These are phyloP conservation scores for Podaxis carcinomalis DNA, from an alignment of 768 basidiomycete species.

Conservation along the genomic window DNA sequence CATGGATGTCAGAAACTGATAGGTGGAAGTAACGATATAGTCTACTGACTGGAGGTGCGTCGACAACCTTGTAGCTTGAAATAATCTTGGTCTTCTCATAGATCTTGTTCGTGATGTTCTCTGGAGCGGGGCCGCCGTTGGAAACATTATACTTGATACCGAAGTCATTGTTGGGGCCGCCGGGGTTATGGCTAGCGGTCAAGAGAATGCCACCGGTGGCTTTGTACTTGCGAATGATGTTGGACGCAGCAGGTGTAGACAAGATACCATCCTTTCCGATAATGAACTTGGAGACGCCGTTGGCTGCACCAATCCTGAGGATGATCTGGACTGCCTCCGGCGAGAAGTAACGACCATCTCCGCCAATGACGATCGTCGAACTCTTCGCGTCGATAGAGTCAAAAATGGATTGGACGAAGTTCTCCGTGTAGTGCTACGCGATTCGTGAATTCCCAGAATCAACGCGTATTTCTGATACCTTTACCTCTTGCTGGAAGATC, in stretches of 20 bases:
- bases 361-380: conserved; percentile 89
- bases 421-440: conserved; percentile 92
- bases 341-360: conserved; percentile 93
- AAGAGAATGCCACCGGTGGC: conserved; percentile 95
- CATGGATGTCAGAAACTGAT: conserved; percentile 4
- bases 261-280: conserved; percentile 89
- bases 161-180: conserved; percentile 97
- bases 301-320: conserved; percentile 90
- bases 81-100: conserved; percentile 89
- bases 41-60: conserved; percentile 63
- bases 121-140: conserved; percentile 97
- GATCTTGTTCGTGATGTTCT: conserved; percentile 94
- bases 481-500: conserved; percentile 94
- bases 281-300: conserved; percentile 89
- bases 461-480: conserved; percentile 17
- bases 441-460: background rate
- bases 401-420: conserved; percentile 94
- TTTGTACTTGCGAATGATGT: conserved; percentile 94
- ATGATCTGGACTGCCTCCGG: conserved; percentile 87
- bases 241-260: conserved; percentile 96
- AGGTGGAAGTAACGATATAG: background rate
- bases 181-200: conserved; percentile 97
- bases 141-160: conserved; percentile 99
- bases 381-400: conserved; percentile 81
- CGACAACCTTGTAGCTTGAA: conserved; percentile 77